Evolutionary conservation across 441 rosid genomes (phyloP).

Genomic region (Manihot esculenta): DNA sequence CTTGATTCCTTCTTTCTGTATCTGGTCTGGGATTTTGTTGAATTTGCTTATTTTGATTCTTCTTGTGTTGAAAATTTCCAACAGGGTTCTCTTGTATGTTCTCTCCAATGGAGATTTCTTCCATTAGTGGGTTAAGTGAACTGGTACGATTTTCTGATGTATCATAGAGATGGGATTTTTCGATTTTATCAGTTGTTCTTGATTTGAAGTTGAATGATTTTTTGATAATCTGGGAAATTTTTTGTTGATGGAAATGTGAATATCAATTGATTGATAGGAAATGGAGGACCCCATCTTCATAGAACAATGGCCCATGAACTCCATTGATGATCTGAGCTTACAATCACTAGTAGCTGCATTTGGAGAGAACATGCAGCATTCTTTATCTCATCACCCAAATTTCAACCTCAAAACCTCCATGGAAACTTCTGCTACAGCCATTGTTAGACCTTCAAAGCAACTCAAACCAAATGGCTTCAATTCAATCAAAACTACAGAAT

Average conservation of each 20-base stretch:
- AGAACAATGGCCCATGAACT: constrained; percentile 50
- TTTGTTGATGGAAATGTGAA: too few relatives aligned
- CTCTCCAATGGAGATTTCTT: constrained; percentile 37
- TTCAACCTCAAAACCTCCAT: constrained; percentile 27
- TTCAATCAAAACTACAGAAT: constrained; percentile 25
- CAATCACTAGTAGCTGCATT: constrained; percentile 43
- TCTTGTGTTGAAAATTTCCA: neutral
- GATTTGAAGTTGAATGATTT: too few relatives aligned
- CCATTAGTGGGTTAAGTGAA: constrained; percentile 31
- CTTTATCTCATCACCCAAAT: constrained; percentile 23
- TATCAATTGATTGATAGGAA: constrained; percentile 27
- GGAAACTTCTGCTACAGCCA: constrained; percentile 16
- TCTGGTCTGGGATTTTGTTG: too few relatives aligned
- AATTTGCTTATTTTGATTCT: too few relatives aligned
- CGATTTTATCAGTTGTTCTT: too few relatives aligned
- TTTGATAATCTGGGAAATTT: too few relatives aligned
- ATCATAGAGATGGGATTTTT: too few relatives aligned
- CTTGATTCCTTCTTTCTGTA: too few relatives aligned
- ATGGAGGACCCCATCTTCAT: constrained; percentile 47
- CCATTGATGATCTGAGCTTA: constrained; percentile 39
- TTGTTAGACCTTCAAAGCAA: constrained; percentile 40
- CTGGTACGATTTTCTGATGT: constrained; percentile 20
- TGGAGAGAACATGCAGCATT: constrained; percentile 40
- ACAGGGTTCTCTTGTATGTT: neutral
- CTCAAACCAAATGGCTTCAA: constrained; percentile 38